Percentiles rank a stretch among this genome's conserved stretches.
Evolutionary conservation across 2,329 filamentous ascomycete genomes (phyloP).

Genomic region (Trichoderma sp.): DNA sequence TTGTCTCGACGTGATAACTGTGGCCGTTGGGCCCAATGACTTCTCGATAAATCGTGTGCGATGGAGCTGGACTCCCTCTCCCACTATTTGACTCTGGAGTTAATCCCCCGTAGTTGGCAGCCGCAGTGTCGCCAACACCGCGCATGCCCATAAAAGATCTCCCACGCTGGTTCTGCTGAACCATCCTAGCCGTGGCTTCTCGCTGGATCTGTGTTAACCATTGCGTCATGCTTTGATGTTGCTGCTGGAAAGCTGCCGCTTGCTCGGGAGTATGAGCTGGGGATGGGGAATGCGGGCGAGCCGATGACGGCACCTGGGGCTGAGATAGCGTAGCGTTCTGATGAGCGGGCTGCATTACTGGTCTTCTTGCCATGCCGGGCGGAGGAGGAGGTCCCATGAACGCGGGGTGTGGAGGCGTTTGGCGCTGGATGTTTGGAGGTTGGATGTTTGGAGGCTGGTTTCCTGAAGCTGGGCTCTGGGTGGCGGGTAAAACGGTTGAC

Average conservation of each 20-base stretch:
- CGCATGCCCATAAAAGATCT: constrained; percentile 48
- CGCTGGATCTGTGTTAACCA: constrained; percentile 54
- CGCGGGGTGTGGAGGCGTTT: constrained; percentile 1
- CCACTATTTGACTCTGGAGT: constrained; percentile 34
- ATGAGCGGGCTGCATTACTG: constrained; percentile 37
- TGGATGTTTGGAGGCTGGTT: constrained; percentile 33
- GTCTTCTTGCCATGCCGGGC: constrained; percentile 38
- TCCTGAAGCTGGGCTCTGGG: constrained; percentile 37
- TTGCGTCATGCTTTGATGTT: constrained; percentile 50
- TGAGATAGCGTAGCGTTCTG: constrained; percentile 37
- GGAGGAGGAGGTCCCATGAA: constrained; percentile 37
- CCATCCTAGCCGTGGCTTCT: constrained; percentile 49
- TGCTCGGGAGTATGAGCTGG: constrained; percentile 37
- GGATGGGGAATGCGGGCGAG: constrained; percentile 28
- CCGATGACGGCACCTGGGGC: constrained; percentile 41
- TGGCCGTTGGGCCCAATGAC: constrained; percentile 41
- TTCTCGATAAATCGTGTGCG: constrained; percentile 42
- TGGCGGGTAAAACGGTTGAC: constrained; percentile 35
- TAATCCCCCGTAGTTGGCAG: constrained; percentile 30
- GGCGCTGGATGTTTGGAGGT: constrained; percentile 34
- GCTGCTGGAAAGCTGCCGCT: constrained; percentile 42
- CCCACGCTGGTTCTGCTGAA: constrained; percentile 50
- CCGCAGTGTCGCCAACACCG: constrained; percentile 44
- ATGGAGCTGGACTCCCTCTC: constrained; percentile 34
- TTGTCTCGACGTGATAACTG: constrained; percentile 43